Evolutionary conservation across 805 yeast species (phyloP).

Genomic region (Candida krabiensis): DNA sequence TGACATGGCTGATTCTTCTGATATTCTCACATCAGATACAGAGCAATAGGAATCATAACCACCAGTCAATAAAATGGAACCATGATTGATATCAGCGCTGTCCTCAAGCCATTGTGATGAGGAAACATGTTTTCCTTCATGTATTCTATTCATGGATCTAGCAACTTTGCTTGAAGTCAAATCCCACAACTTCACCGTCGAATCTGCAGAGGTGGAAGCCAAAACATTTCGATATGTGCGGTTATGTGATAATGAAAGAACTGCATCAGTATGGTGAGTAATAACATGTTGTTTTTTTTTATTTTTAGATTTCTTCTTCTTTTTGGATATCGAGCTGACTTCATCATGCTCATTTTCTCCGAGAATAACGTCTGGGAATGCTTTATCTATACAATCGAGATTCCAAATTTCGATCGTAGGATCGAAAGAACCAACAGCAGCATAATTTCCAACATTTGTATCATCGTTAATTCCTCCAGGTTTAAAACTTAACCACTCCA

Average conservation of each 20-base stretch:
- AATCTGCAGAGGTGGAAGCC: conserved; percentile 94
- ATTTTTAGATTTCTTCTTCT: conserved; percentile 54
- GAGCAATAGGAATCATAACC: conserved; percentile 89
- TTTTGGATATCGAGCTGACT: conserved; percentile 36
- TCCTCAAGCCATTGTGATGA: conserved; percentile 81
- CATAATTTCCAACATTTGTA: conserved; percentile 75
- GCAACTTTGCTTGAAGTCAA: conserved; percentile 72
- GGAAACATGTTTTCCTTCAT: conserved; percentile 78
- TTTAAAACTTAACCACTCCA: conserved; percentile 86
- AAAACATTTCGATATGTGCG: conserved; percentile 76
- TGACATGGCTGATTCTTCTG: conserved; percentile 57
- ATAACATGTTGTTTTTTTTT: conserved; percentile 51
- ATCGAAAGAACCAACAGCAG: conserved; percentile 95
- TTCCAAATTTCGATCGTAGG: conserved; percentile 98
- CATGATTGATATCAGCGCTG: conserved; percentile 39
- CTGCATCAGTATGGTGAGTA: conserved; percentile 91
- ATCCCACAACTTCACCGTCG: conserved; percentile 95
- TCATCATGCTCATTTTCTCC: conserved; percentile 67
- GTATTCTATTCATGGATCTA: conserved; percentile 70
- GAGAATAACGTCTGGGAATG: conserved; percentile 89
- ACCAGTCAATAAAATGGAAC: conserved; percentile 77
- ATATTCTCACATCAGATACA: conserved; percentile 80
- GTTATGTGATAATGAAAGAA: conserved; percentile 83
- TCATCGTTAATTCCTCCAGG: conserved; percentile 51
- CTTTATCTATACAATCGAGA: conserved; percentile 86